phyloP scores from a whole-genome alignment of 2,329 filamentous ascomycete species.

The Aspergillus bombycis region DNA sequence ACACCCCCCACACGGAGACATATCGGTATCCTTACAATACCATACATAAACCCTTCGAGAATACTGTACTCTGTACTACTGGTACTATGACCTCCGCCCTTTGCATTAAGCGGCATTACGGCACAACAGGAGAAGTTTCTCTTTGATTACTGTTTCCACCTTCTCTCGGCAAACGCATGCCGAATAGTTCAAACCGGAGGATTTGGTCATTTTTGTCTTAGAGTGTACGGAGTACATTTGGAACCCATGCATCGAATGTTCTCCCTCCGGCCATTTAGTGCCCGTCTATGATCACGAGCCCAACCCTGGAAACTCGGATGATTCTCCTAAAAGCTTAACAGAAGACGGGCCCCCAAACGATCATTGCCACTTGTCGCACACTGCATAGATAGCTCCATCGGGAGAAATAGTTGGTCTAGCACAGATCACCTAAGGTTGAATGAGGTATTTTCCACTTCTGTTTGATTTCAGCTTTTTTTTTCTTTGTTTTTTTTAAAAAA shows the following conservation, averaged over 20 bases:
- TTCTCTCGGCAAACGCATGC: constrained; percentile 22
- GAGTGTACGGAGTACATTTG: neutral
- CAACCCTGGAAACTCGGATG: constrained; percentile 12
- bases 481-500: neutral
- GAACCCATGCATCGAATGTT: neutral
- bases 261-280: neutral
- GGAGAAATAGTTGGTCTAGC: neutral
- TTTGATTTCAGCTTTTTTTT: neutral
- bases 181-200: constrained; percentile 13
- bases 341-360: neutral
- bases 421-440: neutral
- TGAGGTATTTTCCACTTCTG: neutral
- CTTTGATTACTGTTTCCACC: neutral
- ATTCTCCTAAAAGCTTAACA: constrained; percentile 20
- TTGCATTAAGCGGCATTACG: constrained; percentile 16
- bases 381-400: neutral
- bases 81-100: constrained; percentile 2
- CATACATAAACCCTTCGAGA: neutral
- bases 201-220: constrained; percentile 11
- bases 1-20: too few species aligned
- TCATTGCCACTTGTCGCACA: constrained; percentile 4
- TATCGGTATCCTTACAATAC: neutral
- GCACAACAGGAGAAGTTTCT: constrained; percentile 6
- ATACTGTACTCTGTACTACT: neutral
- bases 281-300: constrained; percentile 8